phyloP scores from a whole-genome alignment of 2,329 filamentous ascomycete species.

The Erysiphe pulchra region DNA sequence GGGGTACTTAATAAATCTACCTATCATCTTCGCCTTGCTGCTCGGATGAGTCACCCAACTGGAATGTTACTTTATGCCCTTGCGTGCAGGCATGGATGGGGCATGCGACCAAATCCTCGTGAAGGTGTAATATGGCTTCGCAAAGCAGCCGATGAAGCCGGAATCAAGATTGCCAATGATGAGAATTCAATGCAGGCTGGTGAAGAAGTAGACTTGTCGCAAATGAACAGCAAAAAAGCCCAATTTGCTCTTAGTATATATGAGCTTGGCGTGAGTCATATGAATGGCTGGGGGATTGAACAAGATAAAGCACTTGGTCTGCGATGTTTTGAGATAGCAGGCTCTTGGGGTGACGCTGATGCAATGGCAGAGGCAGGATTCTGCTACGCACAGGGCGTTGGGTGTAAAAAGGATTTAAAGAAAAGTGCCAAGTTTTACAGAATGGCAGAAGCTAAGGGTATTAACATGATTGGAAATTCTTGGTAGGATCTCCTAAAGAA shows the following conservation, averaged over 20 bases:
- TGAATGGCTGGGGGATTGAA: conserved; percentile 94
- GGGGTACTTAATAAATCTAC: conserved; percentile 82
- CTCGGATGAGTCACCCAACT: conserved; percentile 62
- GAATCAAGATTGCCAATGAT: conserved; percentile 61
- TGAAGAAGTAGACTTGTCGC: conserved; percentile 35
- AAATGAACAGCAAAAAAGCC: conserved; percentile 62
- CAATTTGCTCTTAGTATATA: conserved; percentile 93
- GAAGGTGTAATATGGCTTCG: conserved; percentile 85
- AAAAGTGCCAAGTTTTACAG: conserved; percentile 83
- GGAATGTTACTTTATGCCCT: conserved; percentile 92
- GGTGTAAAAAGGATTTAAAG: conserved; percentile 87
- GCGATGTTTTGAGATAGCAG: conserved; percentile 89
- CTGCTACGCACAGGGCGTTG: conserved; percentile 82
- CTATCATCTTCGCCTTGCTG: conserved; percentile 79
- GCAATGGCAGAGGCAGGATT: conserved; percentile 85
- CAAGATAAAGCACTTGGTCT: conserved; percentile 74
- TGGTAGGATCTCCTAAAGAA: conserved; percentile 36
- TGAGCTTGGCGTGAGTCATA: conserved; percentile 83
- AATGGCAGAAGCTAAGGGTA: conserved; percentile 71
- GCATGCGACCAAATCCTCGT: conserved; percentile 73
- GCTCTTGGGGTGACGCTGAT: conserved; percentile 84
- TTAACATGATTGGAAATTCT: conserved; percentile 95
- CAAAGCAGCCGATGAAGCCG: conserved; percentile 66
- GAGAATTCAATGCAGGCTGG: conserved; percentile 39
- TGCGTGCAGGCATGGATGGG: conserved; percentile 90